Evolutionary conservation across 768 basidiomycete species (phyloP), one percentile per base, ranked within the genome.

Genomic region (Pulveroboletus sp.): DNA sequence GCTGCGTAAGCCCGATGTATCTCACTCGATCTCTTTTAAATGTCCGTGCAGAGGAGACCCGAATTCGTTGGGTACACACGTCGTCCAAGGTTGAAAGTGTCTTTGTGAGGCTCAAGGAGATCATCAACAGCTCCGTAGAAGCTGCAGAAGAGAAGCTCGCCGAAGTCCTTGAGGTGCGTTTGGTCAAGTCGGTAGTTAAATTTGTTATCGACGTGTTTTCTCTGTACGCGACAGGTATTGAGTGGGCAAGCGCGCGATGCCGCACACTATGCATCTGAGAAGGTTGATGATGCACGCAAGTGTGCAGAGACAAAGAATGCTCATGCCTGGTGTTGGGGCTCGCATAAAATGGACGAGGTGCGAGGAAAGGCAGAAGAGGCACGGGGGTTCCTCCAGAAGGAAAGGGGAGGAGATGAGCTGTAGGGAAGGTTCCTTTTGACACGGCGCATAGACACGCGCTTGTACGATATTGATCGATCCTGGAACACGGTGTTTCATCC

Each of bases 81-180:
- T 73, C 77, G 39, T 77, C 68, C 49, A 73, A 73, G 53, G 75
- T 83, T 14, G 81, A 88, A 50, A 71, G 68, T 5, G 56, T 88
- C 11, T 78, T 86, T 59, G 67, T 69, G 27, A 78, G 73, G 54
- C 78, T 96, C 59, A 76, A 77, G 52, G 83, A 87, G 8, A 72
- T 84, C 31, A 71, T 94, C 39, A 76, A 82, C 49, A 75, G 72
- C 17, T 81, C 86, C 35, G 80, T 89, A 24, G 81, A 82, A 53
- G 81, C 78, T 35, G 85, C 82, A 3, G 91, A 94, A 67, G 89
- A 90, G 46, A 84, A 82, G 59, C 67, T 94, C n/a, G 68, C 69
- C 44, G 67, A 69, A 40, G 67, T 81, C 17, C 65, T 73, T 24
- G 69, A 71, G 55, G 67, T 75, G 24, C 1, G 53, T 21, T 38